Conservation (phyloP, 2,329 filamentous ascomycete genomes). For the Fusarium praegraminearum region DNA sequence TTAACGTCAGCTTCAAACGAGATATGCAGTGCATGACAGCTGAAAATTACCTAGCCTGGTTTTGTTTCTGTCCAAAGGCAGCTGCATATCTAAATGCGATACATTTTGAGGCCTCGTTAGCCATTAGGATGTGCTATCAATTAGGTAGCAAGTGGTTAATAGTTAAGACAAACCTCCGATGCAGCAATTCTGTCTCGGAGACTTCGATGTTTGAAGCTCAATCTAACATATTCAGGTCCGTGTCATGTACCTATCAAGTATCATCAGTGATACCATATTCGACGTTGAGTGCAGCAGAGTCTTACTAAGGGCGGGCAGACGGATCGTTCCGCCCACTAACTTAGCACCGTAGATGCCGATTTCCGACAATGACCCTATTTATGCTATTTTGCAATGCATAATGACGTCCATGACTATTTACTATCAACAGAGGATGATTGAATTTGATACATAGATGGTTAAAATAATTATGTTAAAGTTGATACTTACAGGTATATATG, state of each 20-base stretch:
- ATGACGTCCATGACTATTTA: not conserved
- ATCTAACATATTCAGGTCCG: too few species aligned
- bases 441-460: fast-evolving
- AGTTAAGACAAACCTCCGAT: too few species aligned
- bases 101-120: not conserved
- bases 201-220: too few species aligned
- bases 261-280: not conserved
- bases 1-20: not conserved
- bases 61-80: not conserved
- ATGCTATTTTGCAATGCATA: not conserved
- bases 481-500: not conserved
- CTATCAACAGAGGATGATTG: not conserved
- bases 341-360: not conserved
- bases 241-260: not conserved
- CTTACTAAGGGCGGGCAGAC: not conserved
- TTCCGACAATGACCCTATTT: not conserved
- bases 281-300: not conserved
- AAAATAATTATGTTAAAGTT: fast-evolving
- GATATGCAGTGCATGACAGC: not conserved
- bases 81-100: not conserved
- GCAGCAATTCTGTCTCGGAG: too few species aligned
- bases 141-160: too few species aligned
- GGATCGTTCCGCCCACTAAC: not conserved
- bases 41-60: not conserved
- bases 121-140: too few species aligned